Evolutionary conservation across 2,329 filamentous ascomycete genomes (phyloP).

Genomic region (Nannizziopsis barbatae): DNA sequence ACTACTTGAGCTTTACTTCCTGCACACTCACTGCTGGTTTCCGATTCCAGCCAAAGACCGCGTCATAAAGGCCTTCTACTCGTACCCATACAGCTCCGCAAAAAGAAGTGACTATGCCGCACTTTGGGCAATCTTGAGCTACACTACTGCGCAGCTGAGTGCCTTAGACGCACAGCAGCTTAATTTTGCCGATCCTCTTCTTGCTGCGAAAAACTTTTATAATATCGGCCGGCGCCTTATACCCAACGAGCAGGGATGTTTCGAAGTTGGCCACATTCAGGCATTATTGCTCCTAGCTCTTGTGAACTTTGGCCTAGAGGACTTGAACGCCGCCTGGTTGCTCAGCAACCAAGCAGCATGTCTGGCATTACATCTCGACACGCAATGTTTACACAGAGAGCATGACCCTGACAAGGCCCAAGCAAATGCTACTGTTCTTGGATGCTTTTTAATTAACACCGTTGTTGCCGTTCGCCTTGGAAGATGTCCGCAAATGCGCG

Average conservation of each 20-base stretch:
- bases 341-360: conserved; percentile 43
- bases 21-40: conserved; percentile 49
- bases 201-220: conserved; percentile 28
- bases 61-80: conserved; percentile 46
- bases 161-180: conserved; percentile 9
- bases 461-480: conserved; percentile 39
- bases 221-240: conserved; percentile 28
- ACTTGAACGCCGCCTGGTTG: conserved; percentile 43
- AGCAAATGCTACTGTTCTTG: conserved; percentile 39
- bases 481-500: conserved; percentile 37
- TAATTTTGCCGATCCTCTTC: conserved; percentile 1
- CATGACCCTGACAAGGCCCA: not conserved
- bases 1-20: conserved; percentile 47
- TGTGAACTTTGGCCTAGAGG: conserved; percentile 39
- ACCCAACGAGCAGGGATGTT: conserved; percentile 31
- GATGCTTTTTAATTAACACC: conserved; percentile 45
- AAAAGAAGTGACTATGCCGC: conserved; percentile 30
- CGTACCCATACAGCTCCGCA: conserved; percentile 26
- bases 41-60: conserved; percentile 49
- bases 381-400: conserved; percentile 13
- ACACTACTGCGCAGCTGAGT: conserved; percentile 29
- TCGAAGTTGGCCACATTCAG: conserved; percentile 35
- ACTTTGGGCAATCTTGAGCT: conserved; percentile 36
- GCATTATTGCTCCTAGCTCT: conserved; percentile 38
- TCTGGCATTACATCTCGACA: conserved; percentile 33